Evolutionary conservation across 768 basidiomycete genomes (phyloP).

Genomic region (Brasilioporus rufonigricans): DNA sequence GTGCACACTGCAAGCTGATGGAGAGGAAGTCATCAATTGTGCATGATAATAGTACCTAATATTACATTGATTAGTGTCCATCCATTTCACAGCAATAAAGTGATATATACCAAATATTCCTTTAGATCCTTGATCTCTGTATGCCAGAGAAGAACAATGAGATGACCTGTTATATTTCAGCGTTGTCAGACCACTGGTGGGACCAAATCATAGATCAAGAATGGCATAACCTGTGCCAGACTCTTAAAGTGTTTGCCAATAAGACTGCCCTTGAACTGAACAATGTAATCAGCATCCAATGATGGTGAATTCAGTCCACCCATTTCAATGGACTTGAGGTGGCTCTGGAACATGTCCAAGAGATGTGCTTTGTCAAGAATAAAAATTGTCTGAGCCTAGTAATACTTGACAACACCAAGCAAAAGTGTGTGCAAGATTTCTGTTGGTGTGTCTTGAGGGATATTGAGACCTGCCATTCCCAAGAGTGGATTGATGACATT

Average conservation of each 20-base stretch:
- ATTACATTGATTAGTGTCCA: no score
- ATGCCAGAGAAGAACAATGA: slow-evolving; percentile 42
- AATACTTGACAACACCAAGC: background rate
- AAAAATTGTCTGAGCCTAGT: background rate
- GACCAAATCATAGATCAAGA: slow-evolving; percentile 28
- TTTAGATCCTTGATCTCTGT: slow-evolving; percentile 36
- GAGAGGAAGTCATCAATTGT: slow-evolving; percentile 27
- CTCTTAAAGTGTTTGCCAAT: background rate
- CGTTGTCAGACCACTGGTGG: slow-evolving; percentile 22
- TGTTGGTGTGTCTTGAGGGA: slow-evolving; percentile 28
- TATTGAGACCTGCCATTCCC: slow-evolving; percentile 22
- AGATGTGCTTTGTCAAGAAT: background rate
- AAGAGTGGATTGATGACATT: slow-evolving; percentile 15
- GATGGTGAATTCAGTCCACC: background rate
- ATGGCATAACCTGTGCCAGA: no score
- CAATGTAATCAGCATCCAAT: background rate
- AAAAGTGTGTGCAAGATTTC: background rate
- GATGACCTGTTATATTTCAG: slow-evolving; percentile 33
- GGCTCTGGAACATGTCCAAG: background rate
- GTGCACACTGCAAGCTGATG: slow-evolving; percentile 21
- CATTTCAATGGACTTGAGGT: background rate
- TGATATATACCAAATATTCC: slow-evolving; percentile 32
- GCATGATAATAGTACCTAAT: no score
- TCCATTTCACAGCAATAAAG: no score
- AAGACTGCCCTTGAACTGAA: background rate